phyloP scores from a whole-genome alignment of 352 stramenopile species.

The Thalassiosira exigua region DNA sequence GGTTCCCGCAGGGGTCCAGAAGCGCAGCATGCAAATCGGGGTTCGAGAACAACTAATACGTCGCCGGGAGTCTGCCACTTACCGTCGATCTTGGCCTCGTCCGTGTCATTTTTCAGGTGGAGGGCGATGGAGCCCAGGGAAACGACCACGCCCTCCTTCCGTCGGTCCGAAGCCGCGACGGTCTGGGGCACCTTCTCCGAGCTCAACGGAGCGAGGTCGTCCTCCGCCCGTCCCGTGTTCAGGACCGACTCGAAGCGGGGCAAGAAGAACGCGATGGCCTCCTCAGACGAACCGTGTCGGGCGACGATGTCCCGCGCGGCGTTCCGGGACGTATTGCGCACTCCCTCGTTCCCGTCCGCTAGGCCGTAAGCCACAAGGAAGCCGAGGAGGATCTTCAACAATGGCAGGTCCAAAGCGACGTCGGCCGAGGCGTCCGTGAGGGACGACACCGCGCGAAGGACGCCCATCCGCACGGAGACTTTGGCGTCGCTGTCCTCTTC shows the following conservation, averaged over 20 bases:
- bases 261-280: conserved; percentile 80
- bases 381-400: conserved; percentile 75
- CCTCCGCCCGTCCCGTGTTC: conserved; percentile 70
- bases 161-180: conserved; percentile 65
- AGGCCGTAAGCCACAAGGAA: conserved; percentile 84
- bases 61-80: no score
- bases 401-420: conserved; percentile 64
- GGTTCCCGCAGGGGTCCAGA: no score
- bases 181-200: conserved; percentile 68
- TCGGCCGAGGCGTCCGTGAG: conserved; percentile 62
- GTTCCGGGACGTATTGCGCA: conserved; percentile 72
- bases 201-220: conserved; percentile 57
- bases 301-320: conserved; percentile 77
- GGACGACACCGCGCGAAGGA: conserved; percentile 66
- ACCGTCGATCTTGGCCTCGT: conserved; percentile 81
- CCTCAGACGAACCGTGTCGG: conserved; percentile 69
- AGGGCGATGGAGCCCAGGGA: conserved; percentile 82
- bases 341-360: conserved; percentile 73
- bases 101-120: conserved; percentile 79
- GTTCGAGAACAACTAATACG: no score
- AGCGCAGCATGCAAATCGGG: no score
- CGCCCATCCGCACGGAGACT: conserved; percentile 68
- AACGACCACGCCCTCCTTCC: conserved; percentile 86
- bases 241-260: conserved; percentile 79
- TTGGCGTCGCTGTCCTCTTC: conserved; percentile 79